These are phyloP conservation scores for Fusarium albosuccineum DNA, from an alignment of 2,329 filamentous ascomycete species.

Conservation along the genomic window DNA sequence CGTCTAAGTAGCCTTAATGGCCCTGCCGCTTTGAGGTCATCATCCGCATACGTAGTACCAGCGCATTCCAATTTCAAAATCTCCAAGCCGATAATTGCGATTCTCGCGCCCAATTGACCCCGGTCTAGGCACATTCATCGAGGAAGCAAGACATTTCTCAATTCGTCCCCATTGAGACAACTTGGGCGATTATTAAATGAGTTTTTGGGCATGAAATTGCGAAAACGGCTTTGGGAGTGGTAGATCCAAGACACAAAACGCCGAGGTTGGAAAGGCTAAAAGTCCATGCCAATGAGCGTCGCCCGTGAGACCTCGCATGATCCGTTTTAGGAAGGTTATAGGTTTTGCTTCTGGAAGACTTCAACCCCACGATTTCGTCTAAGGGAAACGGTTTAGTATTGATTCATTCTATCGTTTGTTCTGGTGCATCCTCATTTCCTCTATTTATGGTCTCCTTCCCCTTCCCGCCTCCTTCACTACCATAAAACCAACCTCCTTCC, in stretches of 20 bases:
- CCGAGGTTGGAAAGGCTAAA: not conserved
- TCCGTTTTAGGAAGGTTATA: conserved; percentile 10
- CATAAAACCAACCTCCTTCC: no score
- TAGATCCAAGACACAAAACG: conserved; percentile 13
- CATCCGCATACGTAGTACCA: no score
- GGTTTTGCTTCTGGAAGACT: conserved; percentile 2
- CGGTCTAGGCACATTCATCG: no score
- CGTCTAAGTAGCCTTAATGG: no score
- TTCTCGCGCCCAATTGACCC: no score
- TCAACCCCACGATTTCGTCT: conserved; percentile 21
- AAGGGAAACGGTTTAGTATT: not conserved
- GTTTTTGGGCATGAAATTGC: not conserved
- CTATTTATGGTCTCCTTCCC: not conserved
- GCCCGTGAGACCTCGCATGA: conserved; percentile 19
- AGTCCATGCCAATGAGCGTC: conserved; percentile 10
- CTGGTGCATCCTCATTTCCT: not conserved
- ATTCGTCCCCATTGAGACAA: no score
- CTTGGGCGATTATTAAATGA: no score
- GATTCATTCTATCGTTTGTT: not conserved
- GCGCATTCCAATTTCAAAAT: no score
- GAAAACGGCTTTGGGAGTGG: conserved; percentile 3
- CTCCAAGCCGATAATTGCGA: no score
- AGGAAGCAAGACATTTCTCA: no score
- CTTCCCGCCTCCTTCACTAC: no score
- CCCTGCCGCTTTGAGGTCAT: no score